Base-by-base conservation (phyloP, 495 filamentous ascomycete genomes). In the Aspergillus funiculosus region DNA sequence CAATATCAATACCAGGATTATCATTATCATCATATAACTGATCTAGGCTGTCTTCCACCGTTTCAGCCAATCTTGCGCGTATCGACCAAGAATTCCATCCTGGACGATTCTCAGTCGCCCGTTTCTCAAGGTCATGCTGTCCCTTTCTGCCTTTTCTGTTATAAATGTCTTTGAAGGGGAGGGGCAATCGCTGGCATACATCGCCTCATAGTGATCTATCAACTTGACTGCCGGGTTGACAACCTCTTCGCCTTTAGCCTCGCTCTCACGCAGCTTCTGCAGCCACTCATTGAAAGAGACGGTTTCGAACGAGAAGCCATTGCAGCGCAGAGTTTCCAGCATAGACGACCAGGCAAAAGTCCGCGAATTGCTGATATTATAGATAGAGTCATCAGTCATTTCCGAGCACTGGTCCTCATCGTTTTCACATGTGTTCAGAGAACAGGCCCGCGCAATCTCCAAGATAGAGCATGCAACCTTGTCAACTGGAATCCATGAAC, bases 171-270 rank as follows among this genome's bases (percentile, higher is more conserved):
- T 62, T 2, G 43, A 31, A 11, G 30, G 7, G 3, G 45, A 29
- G 0, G 49, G 25, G 1, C 18, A 34, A 0, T 37, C 15, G 2
- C 13, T 44, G 0, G 58, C 53, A 38, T 64, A 56, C 64, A 63
- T 63, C 2, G 43, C 51, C 41, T 62, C 62, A 20, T 69, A 84
- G 61, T 78, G 81, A 7, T 68, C 72, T n/a, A 76, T 57, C 36
- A 84, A 58, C 51, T 83, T 82, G 27, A 80, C 71, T 3, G 77
- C 71, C 1, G 81, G 79, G 43, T 83, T 83, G 14, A 56, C 38
- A 22, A 35, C n/a, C 32, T 66, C 66, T 31, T 66, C 63, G 0
- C 76, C 72, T 41, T 75, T 67, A 4, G 51, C 56, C 8, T 79
- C 65, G 18, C 64, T 67, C 17, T 60, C 60, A 0, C 62, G 53